Base-by-base conservation (phyloP, 1,284 basidiomycete species). In the Kwoniella shivajii region DNA sequence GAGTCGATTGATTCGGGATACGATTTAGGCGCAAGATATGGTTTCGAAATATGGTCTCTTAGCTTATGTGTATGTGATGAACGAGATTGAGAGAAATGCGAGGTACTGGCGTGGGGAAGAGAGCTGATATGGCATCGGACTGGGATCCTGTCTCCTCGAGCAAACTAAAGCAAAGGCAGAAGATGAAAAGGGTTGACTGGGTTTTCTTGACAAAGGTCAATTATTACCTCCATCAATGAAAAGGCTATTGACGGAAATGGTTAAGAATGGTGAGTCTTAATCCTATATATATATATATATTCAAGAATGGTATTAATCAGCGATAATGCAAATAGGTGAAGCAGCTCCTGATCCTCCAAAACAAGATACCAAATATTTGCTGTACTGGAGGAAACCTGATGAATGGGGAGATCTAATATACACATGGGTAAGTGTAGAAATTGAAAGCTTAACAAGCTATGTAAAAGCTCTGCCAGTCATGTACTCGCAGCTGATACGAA, bases 401-500 rank as follows among this genome's bases (percentile, higher is more conserved):
- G 81, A 83, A 63, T 83, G 82, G 82, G 81, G 78, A 1, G 66
- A 75, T 18, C 49, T 76, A 16, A 81, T 84, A 41, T 80, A 82
- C 59, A 74, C 78, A 33, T 84, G 82, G 82, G 80, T 82, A 44
- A 50, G 78, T 59, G 7, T 47, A n/a, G n/a, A n/a, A n/a, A n/a
- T n/a, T n/a, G n/a, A n/a, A n/a, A n/a, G n/a, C n/a, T 39, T 24
- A 37, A 26, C 34, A 20, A 18, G 38, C 38, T n/a, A n/a, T n/a
- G n/a, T n/a, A n/a, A n/a, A n/a, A n/a, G n/a, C n/a, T n/a, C n/a
- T n/a, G n/a, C 34, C n/a, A 31, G n/a, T n/a, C n/a, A n/a, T n/a
- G n/a, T n/a, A n/a, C n/a, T n/a, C n/a, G n/a, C n/a, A n/a, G 38
- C 38, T 18, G 7, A 41, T 7, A 20, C 38, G 9, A 20, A 18